Evolutionary conservation across 78 protist genomes (phyloP).

Genomic region (Polysphondylium violaceum): DNA sequence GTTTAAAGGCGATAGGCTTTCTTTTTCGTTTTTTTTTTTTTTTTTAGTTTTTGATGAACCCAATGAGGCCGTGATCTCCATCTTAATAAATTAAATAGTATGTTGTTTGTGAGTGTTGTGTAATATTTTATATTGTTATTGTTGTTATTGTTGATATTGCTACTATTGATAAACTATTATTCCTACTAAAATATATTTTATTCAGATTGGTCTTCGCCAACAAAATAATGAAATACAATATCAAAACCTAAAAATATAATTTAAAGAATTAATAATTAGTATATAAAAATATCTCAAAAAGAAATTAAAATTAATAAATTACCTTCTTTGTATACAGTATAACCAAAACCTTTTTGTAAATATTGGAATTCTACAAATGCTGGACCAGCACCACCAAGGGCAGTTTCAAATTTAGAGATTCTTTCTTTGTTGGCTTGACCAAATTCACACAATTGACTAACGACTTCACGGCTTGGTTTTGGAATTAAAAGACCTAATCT

Average conservation of each 20-base stretch:
- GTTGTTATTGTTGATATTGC: background rate
- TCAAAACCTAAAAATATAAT: conserved; percentile 78
- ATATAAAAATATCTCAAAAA: background rate
- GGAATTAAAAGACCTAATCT: conserved; percentile 82
- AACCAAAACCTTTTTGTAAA: conserved; percentile 84
- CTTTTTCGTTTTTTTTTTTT: too few relatives aligned
- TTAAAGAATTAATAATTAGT: background rate
- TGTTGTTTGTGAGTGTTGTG: too few relatives aligned
- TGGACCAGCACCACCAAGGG: conserved; percentile 75
- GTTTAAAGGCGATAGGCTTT: too few relatives aligned
- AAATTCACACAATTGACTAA: conserved; percentile 34
- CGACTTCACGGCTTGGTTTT: conserved; percentile 62
- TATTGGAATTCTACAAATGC: conserved; percentile 82
- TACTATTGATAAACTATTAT: background rate
- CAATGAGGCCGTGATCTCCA: too few relatives aligned
- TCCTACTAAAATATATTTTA: background rate
- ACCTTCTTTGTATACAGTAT: conserved; percentile 87
- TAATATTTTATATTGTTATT: too few relatives aligned
- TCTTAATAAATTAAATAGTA: too few relatives aligned
- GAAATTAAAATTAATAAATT: background rate
- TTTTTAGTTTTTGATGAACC: too few relatives aligned
- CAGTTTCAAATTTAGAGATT: conserved; percentile 62
- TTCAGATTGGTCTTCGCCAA: conserved; percentile 80
- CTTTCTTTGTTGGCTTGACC: conserved; percentile 59
- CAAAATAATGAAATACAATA: conserved; percentile 82